Base-by-base conservation (phyloP, 176 grass and related monocot genomes). In the Lolium rigidum region DNA sequence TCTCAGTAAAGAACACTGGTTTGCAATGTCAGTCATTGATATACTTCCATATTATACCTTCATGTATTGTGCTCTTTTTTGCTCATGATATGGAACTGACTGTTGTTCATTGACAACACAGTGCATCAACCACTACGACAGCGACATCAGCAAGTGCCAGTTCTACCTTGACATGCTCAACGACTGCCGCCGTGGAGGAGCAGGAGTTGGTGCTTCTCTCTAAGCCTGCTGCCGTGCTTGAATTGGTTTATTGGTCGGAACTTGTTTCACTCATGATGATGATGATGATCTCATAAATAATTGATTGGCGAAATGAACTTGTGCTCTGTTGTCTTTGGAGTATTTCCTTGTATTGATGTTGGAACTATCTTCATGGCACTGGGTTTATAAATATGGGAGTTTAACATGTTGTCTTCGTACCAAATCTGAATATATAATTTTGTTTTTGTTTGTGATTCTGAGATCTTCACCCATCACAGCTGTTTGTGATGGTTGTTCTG, bases 151-250 rank as follows among this genome's bases (percentile, higher is more conserved):
- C 88, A 97, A 82, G 83, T 97, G 95, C 77, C 95, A 97, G 88
- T 97, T 94, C 80, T 94, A 97, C 70, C 90, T 94, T 12, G 95
- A 97, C 78, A 97, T 93, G 90, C 78, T 97, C 61, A 97, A 90
- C 20, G 95, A 97, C 54, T 97, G 95, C 90, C 92, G 95, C 77
- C 57, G 84, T 4, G 86, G 88, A 57, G 74, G 88, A 65, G 74
- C 89, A 17, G 74, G 88, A 49, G 74, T 81, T 65, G 90, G 90
- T 83, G 12, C 84, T 4, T 60, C 82, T 79, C 80, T 70, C 25
- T 85, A 83, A 59, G 82, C 70, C 56, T 6, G 1, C 49, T 10
- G 0, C 47, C 3, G 15, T 54, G 2, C 64, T 41, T 61, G 10
- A 20, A 15, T 66, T 66, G 12, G 4, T 35, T 65, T 9, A 20